Evolutionary conservation across 306 rosid genomes (phyloP).

Genomic region (Benincasa hispida): DNA sequence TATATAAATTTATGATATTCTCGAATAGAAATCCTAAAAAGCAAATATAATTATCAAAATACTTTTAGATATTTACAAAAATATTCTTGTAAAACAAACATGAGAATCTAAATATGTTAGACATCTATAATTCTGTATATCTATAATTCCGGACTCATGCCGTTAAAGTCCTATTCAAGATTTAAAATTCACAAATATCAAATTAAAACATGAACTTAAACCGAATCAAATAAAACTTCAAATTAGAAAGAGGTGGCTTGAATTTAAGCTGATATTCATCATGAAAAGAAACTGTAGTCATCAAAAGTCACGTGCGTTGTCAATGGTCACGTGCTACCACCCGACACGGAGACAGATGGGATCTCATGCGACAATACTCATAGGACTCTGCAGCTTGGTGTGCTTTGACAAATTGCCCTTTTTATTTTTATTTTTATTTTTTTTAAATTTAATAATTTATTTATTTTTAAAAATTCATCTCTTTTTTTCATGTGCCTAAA

Average conservation of each 20-base stretch:
- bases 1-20: too few relatives aligned
- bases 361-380: constrained; percentile 16
- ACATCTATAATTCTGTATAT: too few relatives aligned
- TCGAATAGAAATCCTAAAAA: too few relatives aligned
- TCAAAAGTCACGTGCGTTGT: not conserved
- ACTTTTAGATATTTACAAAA: too few relatives aligned
- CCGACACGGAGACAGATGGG: constrained; percentile 8
- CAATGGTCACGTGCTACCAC: constrained; percentile 8
- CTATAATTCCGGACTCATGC: too few relatives aligned
- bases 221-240: not conserved
- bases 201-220: not conserved
- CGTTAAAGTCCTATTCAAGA: too few relatives aligned
- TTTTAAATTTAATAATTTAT: not conserved
- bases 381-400: constrained; percentile 1
- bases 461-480: not conserved
- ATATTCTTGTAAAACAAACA: too few relatives aligned
- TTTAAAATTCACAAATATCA: not conserved
- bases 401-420: not conserved
- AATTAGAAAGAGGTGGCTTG: not conserved
- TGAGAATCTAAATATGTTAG: too few relatives aligned
- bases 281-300: not conserved
- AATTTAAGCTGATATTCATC: not conserved
- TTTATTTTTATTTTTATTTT: not conserved
- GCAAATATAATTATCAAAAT: too few relatives aligned
- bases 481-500: not conserved